Conservation (phyloP, 169 alveolate species). For the Cryptosporidium sp. region DNA sequence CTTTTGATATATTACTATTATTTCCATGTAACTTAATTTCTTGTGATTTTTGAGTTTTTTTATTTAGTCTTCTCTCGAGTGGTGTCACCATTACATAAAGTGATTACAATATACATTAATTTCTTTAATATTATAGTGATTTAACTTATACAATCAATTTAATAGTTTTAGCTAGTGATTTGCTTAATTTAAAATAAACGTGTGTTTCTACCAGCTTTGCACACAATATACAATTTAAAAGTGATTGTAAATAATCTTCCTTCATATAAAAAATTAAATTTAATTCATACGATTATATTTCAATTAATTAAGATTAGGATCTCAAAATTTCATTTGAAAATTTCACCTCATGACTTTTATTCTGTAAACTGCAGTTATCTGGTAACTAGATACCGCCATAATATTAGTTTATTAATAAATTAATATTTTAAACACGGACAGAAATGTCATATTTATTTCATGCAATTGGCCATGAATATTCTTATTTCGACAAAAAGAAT, state of each 20-base stretch:
- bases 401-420: background rate
- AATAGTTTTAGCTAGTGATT: background rate
- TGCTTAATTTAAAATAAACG: background rate
- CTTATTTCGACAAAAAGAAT: conserved; percentile 65
- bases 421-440: background rate
- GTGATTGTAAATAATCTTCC: background rate
- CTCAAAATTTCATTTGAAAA: background rate
- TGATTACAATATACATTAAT: background rate
- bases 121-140: conserved; percentile 1
- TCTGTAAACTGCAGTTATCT: no score
- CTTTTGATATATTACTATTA: conserved; percentile 12
- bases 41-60: conserved; percentile 14
- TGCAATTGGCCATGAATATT: conserved; percentile 46
- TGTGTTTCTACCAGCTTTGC: conserved; percentile 72
- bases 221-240: conserved; percentile 10
- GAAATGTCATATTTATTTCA: conserved; percentile 66
- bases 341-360: background rate
- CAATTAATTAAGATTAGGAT: background rate
- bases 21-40: conserved; percentile 19
- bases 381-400: conserved; percentile 25
- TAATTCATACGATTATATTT: background rate
- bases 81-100: conserved; percentile 55
- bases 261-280: background rate
- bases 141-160: background rate
- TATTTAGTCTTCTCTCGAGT: conserved; percentile 39